phyloP scores from a whole-genome alignment of 2,329 filamentous ascomycete species.

The Huntiella savannae region DNA sequence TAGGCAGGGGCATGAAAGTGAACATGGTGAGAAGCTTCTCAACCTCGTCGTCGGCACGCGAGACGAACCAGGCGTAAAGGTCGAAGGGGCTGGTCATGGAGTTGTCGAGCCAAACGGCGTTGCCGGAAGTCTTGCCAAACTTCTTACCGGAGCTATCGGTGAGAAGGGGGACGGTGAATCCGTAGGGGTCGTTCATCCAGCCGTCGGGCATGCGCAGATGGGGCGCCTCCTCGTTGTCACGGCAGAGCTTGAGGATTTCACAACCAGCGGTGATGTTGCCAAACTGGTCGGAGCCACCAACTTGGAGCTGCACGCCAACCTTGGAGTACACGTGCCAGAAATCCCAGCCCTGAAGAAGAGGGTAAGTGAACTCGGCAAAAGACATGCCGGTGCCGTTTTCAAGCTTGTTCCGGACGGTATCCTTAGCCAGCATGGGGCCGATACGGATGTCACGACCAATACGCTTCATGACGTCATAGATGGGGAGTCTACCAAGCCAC shows the following conservation, averaged over 20 bases:
- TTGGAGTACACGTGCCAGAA: slow-evolving; percentile 72
- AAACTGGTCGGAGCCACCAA: slow-evolving; percentile 89
- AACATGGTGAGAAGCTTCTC: slow-evolving; percentile 71
- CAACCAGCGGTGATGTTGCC: slow-evolving; percentile 89
- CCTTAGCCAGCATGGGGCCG: slow-evolving; percentile 71
- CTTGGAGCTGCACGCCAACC: slow-evolving; percentile 58
- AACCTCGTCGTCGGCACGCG: slow-evolving; percentile 63
- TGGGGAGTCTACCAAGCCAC: slow-evolving; percentile 57
- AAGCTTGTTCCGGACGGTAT: slow-evolving; percentile 74
- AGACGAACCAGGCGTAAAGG: slow-evolving; percentile 77
- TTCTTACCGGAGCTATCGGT: slow-evolving; percentile 74
- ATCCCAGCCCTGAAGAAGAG: slow-evolving; percentile 86
- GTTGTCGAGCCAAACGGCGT: slow-evolving; percentile 79
- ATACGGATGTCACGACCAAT: slow-evolving; percentile 58
- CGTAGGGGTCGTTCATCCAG: slow-evolving; percentile 43
- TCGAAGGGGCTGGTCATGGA: slow-evolving; percentile 69
- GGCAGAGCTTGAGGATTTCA: slow-evolving; percentile 62
- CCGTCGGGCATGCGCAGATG: slow-evolving; percentile 21
- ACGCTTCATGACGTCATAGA: slow-evolving; percentile 57
- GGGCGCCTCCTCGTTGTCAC: slow-evolving; percentile 34
- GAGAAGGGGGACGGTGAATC: slow-evolving; percentile 78
- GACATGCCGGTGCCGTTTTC: slow-evolving; percentile 82
- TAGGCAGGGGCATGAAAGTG: slow-evolving; percentile 59
- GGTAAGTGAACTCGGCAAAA: slow-evolving; percentile 82
- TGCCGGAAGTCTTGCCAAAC: slow-evolving; percentile 86